phyloP scores from a whole-genome alignment of 352 stramenopile species.

The Salisapilia sapeloensis region DNA sequence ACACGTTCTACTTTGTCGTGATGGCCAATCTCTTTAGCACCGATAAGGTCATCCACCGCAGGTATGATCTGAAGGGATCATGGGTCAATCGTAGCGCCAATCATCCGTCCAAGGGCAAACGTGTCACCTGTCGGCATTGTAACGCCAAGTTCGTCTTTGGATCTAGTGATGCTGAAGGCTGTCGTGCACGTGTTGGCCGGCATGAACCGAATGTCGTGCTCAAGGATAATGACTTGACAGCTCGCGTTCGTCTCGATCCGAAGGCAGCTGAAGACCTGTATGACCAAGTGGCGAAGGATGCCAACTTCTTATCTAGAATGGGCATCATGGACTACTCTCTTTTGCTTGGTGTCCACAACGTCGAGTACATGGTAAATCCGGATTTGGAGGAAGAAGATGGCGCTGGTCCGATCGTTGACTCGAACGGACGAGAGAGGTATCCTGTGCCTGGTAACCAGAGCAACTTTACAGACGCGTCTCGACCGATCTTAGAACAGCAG shows the following conservation, averaged over 20 bases:
- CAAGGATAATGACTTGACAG: conserved; percentile 79
- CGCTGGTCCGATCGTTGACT: conserved; percentile 6
- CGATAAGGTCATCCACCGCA: conserved; percentile 66
- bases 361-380: conserved; percentile 76
- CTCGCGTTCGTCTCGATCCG: conserved; percentile 56
- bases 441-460: background rate
- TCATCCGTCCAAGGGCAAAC: conserved; percentile 70
- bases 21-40: conserved; percentile 81
- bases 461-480: too few relatives aligned
- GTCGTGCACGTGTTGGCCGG: conserved; percentile 47
- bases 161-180: conserved; percentile 64
- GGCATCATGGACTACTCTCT: conserved; percentile 88
- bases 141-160: conserved; percentile 80
- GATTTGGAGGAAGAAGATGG: conserved; percentile 32
- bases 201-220: conserved; percentile 78
- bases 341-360: conserved; percentile 77
- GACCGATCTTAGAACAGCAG: conserved; percentile 2
- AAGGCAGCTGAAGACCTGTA: conserved; percentile 69
- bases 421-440: conserved; percentile 17
- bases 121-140: conserved; percentile 72
- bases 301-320: conserved; percentile 65
- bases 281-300: conserved; percentile 72
- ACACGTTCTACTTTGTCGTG: conserved; percentile 83
- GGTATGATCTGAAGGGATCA: conserved; percentile 80
- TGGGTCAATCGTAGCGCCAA: conserved; percentile 81